phyloP scores from a whole-genome alignment of 441 rosid species.

The Aquilaria agallochum region DNA sequence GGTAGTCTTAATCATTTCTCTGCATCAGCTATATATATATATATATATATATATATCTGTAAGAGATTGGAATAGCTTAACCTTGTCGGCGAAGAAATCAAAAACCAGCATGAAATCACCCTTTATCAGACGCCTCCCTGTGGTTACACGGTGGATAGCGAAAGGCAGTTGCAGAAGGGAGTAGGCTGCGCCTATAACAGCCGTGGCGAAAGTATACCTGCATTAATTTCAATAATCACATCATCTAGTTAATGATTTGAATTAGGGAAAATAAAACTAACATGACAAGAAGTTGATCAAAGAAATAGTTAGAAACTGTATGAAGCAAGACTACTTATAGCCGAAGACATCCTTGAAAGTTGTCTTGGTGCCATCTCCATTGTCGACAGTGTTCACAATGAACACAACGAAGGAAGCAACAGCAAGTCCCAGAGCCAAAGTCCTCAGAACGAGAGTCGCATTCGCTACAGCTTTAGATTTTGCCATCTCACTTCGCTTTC shows the following conservation, averaged over 20 bases:
- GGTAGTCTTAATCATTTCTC: too few relatives aligned
- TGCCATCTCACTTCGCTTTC: too few relatives aligned
- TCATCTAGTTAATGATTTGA: neutral
- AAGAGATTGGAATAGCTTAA: neutral
- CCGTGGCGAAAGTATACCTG: constrained; percentile 18
- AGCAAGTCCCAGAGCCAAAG: neutral
- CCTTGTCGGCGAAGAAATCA: constrained; percentile 30
- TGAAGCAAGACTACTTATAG: neutral
- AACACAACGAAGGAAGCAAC: neutral
- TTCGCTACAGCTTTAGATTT: neutral
- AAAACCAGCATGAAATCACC: constrained; percentile 16
- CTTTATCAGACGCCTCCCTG: constrained; percentile 13
- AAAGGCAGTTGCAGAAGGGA: constrained; percentile 21
- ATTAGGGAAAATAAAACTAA: neutral
- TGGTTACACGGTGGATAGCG: constrained; percentile 16
- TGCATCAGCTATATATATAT: neutral
- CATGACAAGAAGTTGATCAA: neutral
- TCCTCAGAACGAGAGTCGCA: neutral
- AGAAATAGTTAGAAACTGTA: neutral
- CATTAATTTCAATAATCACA: neutral
- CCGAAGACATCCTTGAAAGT: constrained; percentile 1
- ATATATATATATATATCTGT: neutral
- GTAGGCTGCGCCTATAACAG: constrained; percentile 13
- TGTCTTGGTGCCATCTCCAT: neutral
- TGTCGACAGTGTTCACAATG: neutral